phyloP scores from a whole-genome alignment of 176 grass and related monocot species.

The Oryza meyeriana region DNA sequence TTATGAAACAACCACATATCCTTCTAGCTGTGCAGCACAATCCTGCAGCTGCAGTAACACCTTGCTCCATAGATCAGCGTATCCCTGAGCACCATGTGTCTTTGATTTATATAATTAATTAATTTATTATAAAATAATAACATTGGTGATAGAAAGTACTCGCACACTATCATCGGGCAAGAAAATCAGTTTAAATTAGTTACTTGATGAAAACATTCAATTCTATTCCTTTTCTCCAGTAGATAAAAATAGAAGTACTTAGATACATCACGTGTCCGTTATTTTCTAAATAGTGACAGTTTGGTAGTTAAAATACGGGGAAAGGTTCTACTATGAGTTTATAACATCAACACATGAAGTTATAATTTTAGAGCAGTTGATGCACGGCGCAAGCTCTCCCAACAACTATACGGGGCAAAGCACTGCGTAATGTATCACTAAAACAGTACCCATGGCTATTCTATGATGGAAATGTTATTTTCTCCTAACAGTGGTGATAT shows the following conservation, averaged over 20 bases:
- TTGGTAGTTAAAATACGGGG: background rate
- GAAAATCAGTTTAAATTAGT: background rate
- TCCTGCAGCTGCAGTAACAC: background rate
- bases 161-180: background rate
- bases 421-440: background rate
- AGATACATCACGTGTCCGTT: background rate
- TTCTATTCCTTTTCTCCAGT: background rate
- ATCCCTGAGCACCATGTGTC: background rate
- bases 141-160: background rate
- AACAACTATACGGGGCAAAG: background rate
- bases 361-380: background rate
- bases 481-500: background rate
- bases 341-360: background rate
- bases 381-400: background rate
- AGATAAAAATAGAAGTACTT: background rate
- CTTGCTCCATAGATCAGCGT: background rate
- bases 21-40: background rate
- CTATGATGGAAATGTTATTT: background rate
- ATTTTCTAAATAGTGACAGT: constrained; percentile 1
- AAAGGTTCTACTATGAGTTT: background rate
- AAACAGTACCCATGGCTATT: background rate
- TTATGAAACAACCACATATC: background rate
- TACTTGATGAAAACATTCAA: background rate
- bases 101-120: background rate
- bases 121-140: background rate